Evolutionary conservation across 345 rosid genomes (phyloP), one percentile per base, ranked within the genome.

Genomic region (Leavenworthia alabamica): DNA sequence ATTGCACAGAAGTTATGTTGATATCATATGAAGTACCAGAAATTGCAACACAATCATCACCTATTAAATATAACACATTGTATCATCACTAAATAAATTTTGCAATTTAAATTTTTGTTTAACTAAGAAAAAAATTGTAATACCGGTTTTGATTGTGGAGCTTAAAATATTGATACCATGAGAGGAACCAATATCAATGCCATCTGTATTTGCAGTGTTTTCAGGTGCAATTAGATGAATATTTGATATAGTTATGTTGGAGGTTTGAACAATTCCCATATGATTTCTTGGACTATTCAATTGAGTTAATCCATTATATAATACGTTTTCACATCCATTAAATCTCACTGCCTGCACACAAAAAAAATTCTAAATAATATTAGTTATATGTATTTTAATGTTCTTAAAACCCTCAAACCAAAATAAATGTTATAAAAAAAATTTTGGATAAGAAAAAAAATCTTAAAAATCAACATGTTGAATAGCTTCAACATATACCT

Each of bases 11-110:
- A 4, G 78, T 66, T 64, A 84, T 48, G 15, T 54, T 79, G 47
- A 80, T 56, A 3, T 37, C 2, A 8, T 54, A 56, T 2, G 61
- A 64, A 32, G 42, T 47, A 1, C 51, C 68, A 17, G 66, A 73
- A 33, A 84, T 71, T 9, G 82, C 82, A 44, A 82, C 32, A 36
- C 85, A 80, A 26, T 84, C 90, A 66, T 84, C 87, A 13, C 90
- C 86, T 80, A 37, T 2, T 17, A 24, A 1, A 15, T 17, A 29
- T 13, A 40, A 28, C 20, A 8, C 37, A 29, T 24, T 8, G 26
- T 8, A 56, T 5, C n/a, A 37, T 10, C 51, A 59, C 28, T 28
- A 19, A 15, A 3, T 1, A 47, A 24, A n/a, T 20, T 20, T 10
- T 4, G 8, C 10, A 46, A 22, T 46, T 4, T 22, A n/a, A n/a